Evolutionary conservation across 2,329 filamentous ascomycete genomes (phyloP).

Genomic region (Biscogniauxia sp.): DNA sequence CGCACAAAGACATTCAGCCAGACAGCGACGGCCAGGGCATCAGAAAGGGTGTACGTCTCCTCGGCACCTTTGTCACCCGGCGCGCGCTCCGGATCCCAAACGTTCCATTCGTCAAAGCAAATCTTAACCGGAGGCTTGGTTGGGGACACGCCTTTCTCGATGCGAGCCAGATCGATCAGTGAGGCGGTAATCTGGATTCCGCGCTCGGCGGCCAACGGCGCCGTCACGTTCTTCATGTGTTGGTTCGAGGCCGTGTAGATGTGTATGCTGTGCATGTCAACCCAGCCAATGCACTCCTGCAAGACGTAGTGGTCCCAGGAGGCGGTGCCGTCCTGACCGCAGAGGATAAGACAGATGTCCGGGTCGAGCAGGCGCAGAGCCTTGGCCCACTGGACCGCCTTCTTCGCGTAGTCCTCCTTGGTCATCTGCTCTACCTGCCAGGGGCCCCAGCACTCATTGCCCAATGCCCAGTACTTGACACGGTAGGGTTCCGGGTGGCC

Average conservation of each 20-base stretch:
- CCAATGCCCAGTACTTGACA: constrained; percentile 82
- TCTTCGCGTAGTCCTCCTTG: constrained; percentile 67
- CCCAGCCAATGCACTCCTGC: constrained; percentile 63
- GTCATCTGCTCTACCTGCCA: constrained; percentile 68
- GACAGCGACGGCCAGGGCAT: constrained; percentile 70
- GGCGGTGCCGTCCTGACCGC: constrained; percentile 66
- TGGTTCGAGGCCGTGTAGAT: constrained; percentile 64
- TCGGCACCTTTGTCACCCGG: constrained; percentile 71
- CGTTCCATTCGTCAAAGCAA: constrained; percentile 85
- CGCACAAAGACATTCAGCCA: constrained; percentile 77
- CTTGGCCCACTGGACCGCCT: constrained; percentile 70
- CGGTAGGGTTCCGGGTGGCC: constrained; percentile 75
- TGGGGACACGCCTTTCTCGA: constrained; percentile 62
- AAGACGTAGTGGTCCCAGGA: constrained; percentile 74
- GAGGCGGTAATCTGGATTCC: constrained; percentile 68
- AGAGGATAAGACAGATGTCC: constrained; percentile 67
- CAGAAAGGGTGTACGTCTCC: constrained; percentile 71
- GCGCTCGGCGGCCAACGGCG: constrained; percentile 68
- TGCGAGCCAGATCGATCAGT: constrained; percentile 70
- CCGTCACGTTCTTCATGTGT: constrained; percentile 53
- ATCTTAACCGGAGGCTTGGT: constrained; percentile 64
- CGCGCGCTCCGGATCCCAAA: constrained; percentile 72
- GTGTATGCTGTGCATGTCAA: constrained; percentile 81
- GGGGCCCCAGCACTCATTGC: constrained; percentile 70
- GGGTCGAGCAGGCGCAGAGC: constrained; percentile 71